A percentile compares a stretch with the other conserved stretches of the same genome.
phyloP scores from a whole-genome alignment of 352 stramenopile species.

The Lagenidium giganteum region DNA sequence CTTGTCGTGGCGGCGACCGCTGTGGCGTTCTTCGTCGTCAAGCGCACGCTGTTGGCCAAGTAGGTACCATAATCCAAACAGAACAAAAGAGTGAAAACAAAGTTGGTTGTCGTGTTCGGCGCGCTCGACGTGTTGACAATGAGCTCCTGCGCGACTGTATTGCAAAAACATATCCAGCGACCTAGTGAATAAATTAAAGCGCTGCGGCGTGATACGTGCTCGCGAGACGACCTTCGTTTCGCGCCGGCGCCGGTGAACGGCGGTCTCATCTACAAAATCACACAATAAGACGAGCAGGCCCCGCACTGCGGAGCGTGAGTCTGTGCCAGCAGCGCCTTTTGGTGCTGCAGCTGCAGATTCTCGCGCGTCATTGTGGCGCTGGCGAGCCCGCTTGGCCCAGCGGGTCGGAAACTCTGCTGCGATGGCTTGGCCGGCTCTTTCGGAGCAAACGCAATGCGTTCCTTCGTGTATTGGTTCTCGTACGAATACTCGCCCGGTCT shows the following conservation, averaged over 20 bases:
- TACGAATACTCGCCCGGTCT: slow-evolving; percentile 85
- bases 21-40: slow-evolving; percentile 30
- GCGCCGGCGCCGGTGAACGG: too few relatives aligned
- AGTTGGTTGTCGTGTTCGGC: too few relatives aligned
- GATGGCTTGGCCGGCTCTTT: slow-evolving; percentile 84
- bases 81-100: not conserved
- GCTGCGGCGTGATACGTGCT: too few relatives aligned
- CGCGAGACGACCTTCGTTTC: too few relatives aligned
- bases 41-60: slow-evolving; percentile 31
- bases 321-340: slow-evolving; percentile 77
- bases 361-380: slow-evolving; percentile 75
- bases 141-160: too few relatives aligned
- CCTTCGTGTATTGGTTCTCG: slow-evolving; percentile 87
- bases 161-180: too few relatives aligned
- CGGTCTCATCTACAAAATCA: too few relatives aligned
- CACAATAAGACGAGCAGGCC: slow-evolving; percentile 58
- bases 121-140: too few relatives aligned
- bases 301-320: slow-evolving; percentile 62
- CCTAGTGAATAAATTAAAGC: too few relatives aligned
- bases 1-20: slow-evolving; percentile 29
- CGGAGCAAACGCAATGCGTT: slow-evolving; percentile 82
- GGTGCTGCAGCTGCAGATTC: slow-evolving; percentile 79
- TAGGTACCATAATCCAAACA: not conserved
- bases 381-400: slow-evolving; percentile 19
- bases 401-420: slow-evolving; percentile 71